Evolutionary conservation across 208 protist genomes (phyloP), one percentile per base, ranked within the genome.

Genomic region (Trichomonas vaginalis): DNA sequence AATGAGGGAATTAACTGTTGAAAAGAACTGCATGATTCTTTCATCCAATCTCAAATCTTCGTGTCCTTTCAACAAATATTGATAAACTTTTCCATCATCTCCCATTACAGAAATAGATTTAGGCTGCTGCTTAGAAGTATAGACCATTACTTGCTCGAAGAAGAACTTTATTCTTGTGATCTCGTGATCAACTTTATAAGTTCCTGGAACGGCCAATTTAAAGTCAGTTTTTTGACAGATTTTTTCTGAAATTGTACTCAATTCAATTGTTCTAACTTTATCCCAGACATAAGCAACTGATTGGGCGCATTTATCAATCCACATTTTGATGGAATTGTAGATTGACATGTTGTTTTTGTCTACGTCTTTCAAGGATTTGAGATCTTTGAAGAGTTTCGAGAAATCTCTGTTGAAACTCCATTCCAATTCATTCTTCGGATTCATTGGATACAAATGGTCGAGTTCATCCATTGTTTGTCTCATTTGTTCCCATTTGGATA

Each of bases 1-100:
- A 9, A 92, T 48, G 23, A 92, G 37, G 35, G 45, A 56, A 92
- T 92, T 92, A 39, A 92, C 37, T 27, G 35, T 51, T 8, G 40
- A 35, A 47, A 95, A 95, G 37, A 95, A 95, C 27, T 95, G 92
- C 92, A 95, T 95, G 61, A 95, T 79, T 48, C 92, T 21, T 70
- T 95, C 92, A 80, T 95, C 92, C 1, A 95, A 40, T 47, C 51
- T 3, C 14, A 95, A 80, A 21, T 95, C 92, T 79, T 95, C 92
- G 42, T 79, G 92, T 8, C 49, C 47, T 95, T 95, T 95, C 27
- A 95, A 40, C 37, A 95, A 42, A 27, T 95, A 95, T 95, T 95
- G 92, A 95, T 80, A 95, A 35, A 80, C 37, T 6, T 95, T 95
- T 45, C 92, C 92, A 95, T 95, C 51, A 37, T 37, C 8, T 9